phyloP scores from a whole-genome alignment of 2,329 filamentous ascomycete species.

The Ophiostoma fasciatum region DNA sequence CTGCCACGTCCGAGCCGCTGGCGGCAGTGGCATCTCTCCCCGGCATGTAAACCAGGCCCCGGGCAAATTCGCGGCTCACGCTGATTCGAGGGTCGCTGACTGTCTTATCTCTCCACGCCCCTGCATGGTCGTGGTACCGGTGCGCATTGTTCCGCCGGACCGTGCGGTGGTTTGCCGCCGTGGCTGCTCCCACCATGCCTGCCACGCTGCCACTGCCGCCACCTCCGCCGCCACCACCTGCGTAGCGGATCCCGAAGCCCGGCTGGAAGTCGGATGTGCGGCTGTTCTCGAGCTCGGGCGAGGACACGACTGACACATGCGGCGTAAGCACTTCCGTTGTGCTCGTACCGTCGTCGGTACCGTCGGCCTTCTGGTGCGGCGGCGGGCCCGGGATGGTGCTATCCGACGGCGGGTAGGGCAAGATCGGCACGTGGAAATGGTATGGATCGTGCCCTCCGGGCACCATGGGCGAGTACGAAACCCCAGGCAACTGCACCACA shows the following conservation, averaged over 20 bases:
- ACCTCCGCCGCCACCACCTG: no score
- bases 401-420: conserved; percentile 8
- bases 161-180: conserved; percentile 21
- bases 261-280: not conserved
- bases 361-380: conserved; percentile 1
- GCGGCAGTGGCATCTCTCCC: conserved; percentile 8
- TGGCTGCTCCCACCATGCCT: no score
- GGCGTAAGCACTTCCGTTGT: conserved; percentile 5
- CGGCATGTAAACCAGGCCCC: conserved; percentile 16
- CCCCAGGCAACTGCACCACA: not conserved
- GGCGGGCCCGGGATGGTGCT: conserved; percentile 14
- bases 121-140: conserved; percentile 28
- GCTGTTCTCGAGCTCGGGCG: not conserved
- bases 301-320: not conserved
- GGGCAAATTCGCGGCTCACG: conserved; percentile 25
- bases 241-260: not conserved
- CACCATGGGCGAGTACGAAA: not conserved
- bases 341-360: conserved; percentile 3
- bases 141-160: conserved; percentile 23
- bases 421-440: conserved; percentile 23
- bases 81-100: conserved; percentile 26
- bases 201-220: no score
- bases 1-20: no score
- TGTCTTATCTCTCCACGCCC: conserved; percentile 27
- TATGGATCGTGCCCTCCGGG: conserved; percentile 16